Base-by-base conservation (phyloP, 148 eudicot species). In the Diospyros kaki region DNA sequence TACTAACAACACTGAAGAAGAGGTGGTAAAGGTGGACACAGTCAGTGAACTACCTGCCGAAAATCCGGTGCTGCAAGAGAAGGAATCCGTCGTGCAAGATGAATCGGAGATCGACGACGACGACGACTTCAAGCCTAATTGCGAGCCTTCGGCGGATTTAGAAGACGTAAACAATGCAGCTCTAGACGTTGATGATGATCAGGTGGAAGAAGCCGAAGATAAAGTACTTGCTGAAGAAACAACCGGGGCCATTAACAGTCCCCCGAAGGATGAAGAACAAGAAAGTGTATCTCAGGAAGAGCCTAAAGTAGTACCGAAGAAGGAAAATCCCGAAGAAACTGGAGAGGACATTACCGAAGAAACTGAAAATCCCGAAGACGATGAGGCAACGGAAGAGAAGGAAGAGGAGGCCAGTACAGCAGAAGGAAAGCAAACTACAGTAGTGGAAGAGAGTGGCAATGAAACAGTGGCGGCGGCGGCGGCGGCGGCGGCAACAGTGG, bases 211-310 rank as follows among this genome's bases (percentile, higher is more conserved):
- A 60, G 52, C 55, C 8, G 43, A 18, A 12, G 66, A 58, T 3
- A 39, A 59, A 58, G 1, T 28, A 15, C 38, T 14, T 59, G 55
- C 45, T 72, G 75, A 72, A 59, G 64, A 58, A 58, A 61, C 67
- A 28, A 54, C 11, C 43, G 46, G 40, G 12, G n/a, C 14, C n/a
- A 18, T 0, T 6, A 41, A 58, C 61, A 52, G 6, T 9, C 0
- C 0, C 4, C 66, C 18, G 18, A 15, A 39, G 65, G n/a, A 64
- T 43, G 80, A 71, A 12, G 58, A 18, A 9, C 5, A 39, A 58
- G 62, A 72, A 54, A 55, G 45, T 2, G 44, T 2, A 40, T 38
- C 68, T 3, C 6, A 9, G 50, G 28, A 40, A 3, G 40, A 45
- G 48, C 6, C 48, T 11, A 3, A n/a, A n/a, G 52, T 52, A 9